Evolutionary conservation across 139 green algal species (phyloP).

Genomic region (Ulvella scutata): DNA sequence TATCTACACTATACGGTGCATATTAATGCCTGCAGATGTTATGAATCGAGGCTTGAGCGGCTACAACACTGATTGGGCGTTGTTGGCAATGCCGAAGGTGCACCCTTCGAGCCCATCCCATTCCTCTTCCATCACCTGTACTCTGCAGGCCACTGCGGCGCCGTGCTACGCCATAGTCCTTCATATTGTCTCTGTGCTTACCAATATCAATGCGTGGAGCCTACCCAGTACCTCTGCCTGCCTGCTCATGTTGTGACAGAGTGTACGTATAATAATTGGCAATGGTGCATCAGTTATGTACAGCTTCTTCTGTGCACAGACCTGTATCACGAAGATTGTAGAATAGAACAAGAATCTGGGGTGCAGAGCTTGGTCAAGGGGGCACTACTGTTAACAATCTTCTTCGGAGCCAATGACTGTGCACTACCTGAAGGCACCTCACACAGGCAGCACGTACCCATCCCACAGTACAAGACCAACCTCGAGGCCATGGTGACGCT

Average conservation of each 20-base stretch:
- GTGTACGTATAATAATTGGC: neutral
- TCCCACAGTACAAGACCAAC: slow-evolving; percentile 51
- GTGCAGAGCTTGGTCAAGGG: neutral
- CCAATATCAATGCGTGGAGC: neutral
- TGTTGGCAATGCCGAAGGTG: slow-evolving; percentile 29
- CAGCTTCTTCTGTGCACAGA: neutral
- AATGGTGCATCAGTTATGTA: neutral
- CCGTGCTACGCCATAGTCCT: too few relatives aligned
- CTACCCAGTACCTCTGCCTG: neutral
- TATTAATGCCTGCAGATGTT: slow-evolving; percentile 33
- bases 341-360: neutral
- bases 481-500: slow-evolving; percentile 35
- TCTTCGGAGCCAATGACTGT: slow-evolving; percentile 88
- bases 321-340: neutral
- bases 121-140: too few relatives aligned
- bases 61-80: slow-evolving; percentile 79
- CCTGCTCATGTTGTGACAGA: neutral
- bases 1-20: neutral
- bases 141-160: too few relatives aligned
- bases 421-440: slow-evolving; percentile 38
- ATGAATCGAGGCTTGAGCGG: slow-evolving; percentile 67
- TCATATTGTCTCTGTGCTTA: neutral
- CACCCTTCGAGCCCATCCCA: too few relatives aligned
- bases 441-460: slow-evolving; percentile 69
- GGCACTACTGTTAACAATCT: slow-evolving; percentile 49